phyloP scores from a whole-genome alignment of 805 yeast genomes.

The Zygosaccharomyces bisporus region DNA sequence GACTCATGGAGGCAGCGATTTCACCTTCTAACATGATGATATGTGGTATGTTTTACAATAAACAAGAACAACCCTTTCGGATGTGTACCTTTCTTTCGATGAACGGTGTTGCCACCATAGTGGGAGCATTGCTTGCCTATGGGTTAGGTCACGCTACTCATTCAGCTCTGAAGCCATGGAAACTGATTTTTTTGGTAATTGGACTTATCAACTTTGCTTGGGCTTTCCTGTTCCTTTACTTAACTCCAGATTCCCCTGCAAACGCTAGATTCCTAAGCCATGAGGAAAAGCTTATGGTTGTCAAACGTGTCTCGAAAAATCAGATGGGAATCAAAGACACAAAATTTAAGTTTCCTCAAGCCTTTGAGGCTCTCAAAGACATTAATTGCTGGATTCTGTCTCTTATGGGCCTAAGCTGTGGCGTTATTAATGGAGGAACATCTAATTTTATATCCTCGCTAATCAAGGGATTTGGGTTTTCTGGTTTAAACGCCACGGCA shows the following conservation, averaged over 20 bases:
- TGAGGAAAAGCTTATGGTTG: constrained; percentile 31
- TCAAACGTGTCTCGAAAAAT: constrained; percentile 26
- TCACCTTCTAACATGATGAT: constrained; percentile 37
- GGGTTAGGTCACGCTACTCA: constrained; percentile 28
- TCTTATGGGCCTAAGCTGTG: constrained; percentile 19
- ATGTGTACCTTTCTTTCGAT: constrained; percentile 38
- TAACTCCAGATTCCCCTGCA: constrained; percentile 39
- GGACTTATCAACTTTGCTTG: constrained; percentile 40
- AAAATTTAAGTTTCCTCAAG: constrained; percentile 16
- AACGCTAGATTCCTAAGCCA: constrained; percentile 36
- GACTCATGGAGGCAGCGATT: constrained; percentile 31
- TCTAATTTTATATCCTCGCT: constrained; percentile 22
- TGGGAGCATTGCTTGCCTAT: constrained; percentile 28
- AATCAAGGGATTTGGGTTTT: constrained; percentile 23
- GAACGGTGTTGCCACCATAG: constrained; percentile 32
- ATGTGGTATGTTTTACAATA: constrained; percentile 35
- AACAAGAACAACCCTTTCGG: constrained; percentile 34
- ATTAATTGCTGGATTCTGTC: constrained; percentile 17
- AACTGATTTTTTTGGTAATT: constrained; percentile 21
- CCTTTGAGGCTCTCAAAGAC: constrained; percentile 17
- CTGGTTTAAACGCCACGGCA: constrained; percentile 20
- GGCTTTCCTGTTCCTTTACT: constrained; percentile 32
- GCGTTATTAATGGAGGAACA: constrained; percentile 21
- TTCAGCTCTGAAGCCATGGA: constrained; percentile 28
- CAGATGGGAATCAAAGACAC: constrained; percentile 23